These are phyloP conservation scores for Hura crepitans DNA, from an alignment of 441 rosid genomes.

Conservation along the genomic window DNA sequence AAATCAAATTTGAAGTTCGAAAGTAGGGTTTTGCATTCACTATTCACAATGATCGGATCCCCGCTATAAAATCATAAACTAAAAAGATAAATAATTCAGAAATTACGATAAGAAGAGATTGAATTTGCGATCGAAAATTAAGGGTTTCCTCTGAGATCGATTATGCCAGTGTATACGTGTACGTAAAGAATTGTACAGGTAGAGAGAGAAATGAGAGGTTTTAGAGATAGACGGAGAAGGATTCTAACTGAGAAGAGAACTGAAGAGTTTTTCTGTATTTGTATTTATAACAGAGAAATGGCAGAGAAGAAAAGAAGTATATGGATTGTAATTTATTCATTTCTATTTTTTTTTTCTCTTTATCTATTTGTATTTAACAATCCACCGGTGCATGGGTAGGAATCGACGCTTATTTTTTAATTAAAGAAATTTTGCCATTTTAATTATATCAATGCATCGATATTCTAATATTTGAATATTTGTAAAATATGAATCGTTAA, in stretches of 20 bases:
- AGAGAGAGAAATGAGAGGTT: constrained; percentile 6
- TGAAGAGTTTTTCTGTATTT: not conserved
- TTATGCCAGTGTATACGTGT: not conserved
- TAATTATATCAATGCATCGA: too few species aligned
- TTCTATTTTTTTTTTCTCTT: not conserved
- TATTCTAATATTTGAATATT: too few species aligned
- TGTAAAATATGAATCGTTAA: too few species aligned
- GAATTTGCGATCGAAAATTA: constrained; percentile 26
- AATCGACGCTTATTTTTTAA: not conserved
- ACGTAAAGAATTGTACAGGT: not conserved
- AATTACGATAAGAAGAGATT: not conserved
- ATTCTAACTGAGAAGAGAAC: constrained; percentile 8
- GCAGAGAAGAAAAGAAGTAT: not conserved
- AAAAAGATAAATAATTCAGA: not conserved
- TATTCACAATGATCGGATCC: constrained; percentile 34
- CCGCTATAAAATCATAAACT: not conserved
- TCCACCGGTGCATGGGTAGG: too few species aligned
- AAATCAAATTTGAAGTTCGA: constrained; percentile 6
- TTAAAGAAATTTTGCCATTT: too few species aligned
- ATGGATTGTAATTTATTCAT: not conserved
- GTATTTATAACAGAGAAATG: constrained; percentile 3
- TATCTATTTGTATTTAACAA: too few species aligned
- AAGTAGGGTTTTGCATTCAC: constrained; percentile 17
- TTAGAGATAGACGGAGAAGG: constrained; percentile 13
- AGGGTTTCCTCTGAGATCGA: constrained; percentile 40